Evolutionary conservation across 352 stramenopile species (phyloP).

Genomic region (Globisporangium yorkense): DNA sequence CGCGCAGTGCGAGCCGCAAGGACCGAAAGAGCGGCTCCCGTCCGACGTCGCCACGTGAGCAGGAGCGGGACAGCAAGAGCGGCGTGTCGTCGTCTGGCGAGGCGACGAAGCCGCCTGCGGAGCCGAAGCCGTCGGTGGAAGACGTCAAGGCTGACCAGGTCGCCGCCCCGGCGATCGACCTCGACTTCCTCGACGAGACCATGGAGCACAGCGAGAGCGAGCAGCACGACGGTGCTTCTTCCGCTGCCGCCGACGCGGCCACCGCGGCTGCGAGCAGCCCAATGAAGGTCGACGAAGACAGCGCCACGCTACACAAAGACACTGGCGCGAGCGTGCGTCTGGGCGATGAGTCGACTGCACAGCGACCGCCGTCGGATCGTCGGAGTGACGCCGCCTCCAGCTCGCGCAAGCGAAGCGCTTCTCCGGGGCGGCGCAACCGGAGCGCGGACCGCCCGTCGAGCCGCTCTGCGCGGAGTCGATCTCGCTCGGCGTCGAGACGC

Average conservation of each 20-base stretch:
- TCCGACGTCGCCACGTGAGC: constrained; percentile 6
- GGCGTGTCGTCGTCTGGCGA: background rate
- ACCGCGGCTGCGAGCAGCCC: background rate
- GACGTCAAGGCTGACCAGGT: constrained; percentile 78
- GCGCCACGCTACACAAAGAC: background rate
- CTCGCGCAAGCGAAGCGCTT: constrained; percentile 5
- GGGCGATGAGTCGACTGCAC: background rate
- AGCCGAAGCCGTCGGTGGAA: constrained; percentile 33
- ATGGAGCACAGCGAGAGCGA: constrained; percentile 30
- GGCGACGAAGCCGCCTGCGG: background rate
- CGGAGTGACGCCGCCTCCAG: background rate
- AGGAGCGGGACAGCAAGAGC: constrained; percentile 4
- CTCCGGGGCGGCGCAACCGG: constrained; percentile 7
- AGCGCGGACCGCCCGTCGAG: constrained; percentile 12
- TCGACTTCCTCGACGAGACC: constrained; percentile 75
- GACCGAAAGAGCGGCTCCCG: constrained; percentile 11
- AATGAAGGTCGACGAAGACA: background rate
- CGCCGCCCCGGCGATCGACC: constrained; percentile 74
- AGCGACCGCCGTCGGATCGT: background rate
- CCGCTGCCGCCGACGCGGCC: background rate
- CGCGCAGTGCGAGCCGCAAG: constrained; percentile 35
- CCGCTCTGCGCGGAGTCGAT: constrained; percentile 13
- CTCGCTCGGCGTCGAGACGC: constrained; percentile 36
- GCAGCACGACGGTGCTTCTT: constrained; percentile 1
- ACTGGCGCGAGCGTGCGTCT: background rate